Evolutionary conservation across 2,329 filamentous ascomycete genomes (phyloP), one percentile per base, ranked within the genome.

Genomic region (Paecilomyces variotii): DNA sequence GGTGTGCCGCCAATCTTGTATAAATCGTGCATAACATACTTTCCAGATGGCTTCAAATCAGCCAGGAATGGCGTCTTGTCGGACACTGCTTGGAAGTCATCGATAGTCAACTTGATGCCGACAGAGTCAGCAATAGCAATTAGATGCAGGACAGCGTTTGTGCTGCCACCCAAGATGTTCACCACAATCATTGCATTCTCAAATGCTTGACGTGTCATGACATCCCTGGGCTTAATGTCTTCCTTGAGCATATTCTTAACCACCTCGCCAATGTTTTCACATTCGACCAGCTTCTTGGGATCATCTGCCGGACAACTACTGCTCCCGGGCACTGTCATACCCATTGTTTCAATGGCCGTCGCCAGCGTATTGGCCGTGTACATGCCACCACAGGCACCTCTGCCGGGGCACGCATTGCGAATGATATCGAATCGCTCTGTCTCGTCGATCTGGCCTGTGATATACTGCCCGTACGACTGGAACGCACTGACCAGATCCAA

Each of bases 1-100:
- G 76, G 76, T 4, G 76, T 78, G 25, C 76, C 76, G 28, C 76
- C 76, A 54, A 78, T 77, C 9, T 70, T 68, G 61, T 71, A 72
- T 34, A 79, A 70, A 58, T 79, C 76, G 27, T 71, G 65, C 72
- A 78, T 78, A 19, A 78, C 75, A 51, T 76, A 77, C 63, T 78
- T 77, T 14, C 76, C 76, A 7, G 85, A 88, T 1, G 87, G 87
- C 76, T 89, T 88, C 52, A 89, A 74, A 69, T 89, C 86, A 3
- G 87, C 86, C 27, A 89, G 79, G 75, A 89, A 84, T 28, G 87
- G 87, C n/a, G 81, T 87, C 55, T 83, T 81, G 76, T 89, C 84
- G 0, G 86, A 88, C 30, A 89, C 84, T 64, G 79, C 78, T 74
- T 89, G 87, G 80, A 89, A 89, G 72, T 45, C 39, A 6, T 45